phyloP scores from a whole-genome alignment of 2,329 filamentous ascomycete species.

The Trichophyton schoenleinii region DNA sequence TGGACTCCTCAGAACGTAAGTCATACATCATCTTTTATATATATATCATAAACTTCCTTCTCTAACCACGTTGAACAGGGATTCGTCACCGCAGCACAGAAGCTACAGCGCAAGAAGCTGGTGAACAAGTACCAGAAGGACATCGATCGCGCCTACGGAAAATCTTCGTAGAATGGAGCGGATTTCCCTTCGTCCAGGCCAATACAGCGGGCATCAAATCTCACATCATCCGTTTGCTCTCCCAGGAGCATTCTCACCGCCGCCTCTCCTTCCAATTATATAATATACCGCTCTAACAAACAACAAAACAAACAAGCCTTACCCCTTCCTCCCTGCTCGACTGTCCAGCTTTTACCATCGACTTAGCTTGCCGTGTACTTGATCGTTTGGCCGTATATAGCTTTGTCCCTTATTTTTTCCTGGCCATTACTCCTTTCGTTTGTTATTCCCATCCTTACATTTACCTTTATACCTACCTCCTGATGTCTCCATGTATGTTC shows the following conservation, averaged over 20 bases:
- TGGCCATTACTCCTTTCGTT: not conserved
- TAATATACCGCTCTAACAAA: not conserved
- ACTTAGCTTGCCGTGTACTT: not conserved
- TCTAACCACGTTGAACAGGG: conserved; percentile 35
- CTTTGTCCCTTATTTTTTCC: not conserved
- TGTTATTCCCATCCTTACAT: not conserved
- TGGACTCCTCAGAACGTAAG: conserved; percentile 34
- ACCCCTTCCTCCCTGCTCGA: not conserved
- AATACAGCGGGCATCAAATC: not conserved
- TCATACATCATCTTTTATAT: conserved; percentile 5
- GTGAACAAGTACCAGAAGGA: conserved; percentile 49
- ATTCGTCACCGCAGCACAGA: conserved; percentile 57
- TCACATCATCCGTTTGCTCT: not conserved
- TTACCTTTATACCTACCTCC: not conserved
- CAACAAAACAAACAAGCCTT: not conserved
- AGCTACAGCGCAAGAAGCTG: conserved; percentile 58
- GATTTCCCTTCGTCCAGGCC: not conserved
- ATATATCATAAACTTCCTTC: not conserved
- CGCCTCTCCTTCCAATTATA: not conserved
- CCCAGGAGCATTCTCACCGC: not conserved
- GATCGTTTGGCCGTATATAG: not conserved
- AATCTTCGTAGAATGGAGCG: conserved; percentile 20
- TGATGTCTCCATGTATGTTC: not conserved
- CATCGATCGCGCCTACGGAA: conserved; percentile 48
- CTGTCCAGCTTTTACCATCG: not conserved